Conservation (phyloP, 805 yeast species). For the Metschnikowia kunwiensis region DNA sequence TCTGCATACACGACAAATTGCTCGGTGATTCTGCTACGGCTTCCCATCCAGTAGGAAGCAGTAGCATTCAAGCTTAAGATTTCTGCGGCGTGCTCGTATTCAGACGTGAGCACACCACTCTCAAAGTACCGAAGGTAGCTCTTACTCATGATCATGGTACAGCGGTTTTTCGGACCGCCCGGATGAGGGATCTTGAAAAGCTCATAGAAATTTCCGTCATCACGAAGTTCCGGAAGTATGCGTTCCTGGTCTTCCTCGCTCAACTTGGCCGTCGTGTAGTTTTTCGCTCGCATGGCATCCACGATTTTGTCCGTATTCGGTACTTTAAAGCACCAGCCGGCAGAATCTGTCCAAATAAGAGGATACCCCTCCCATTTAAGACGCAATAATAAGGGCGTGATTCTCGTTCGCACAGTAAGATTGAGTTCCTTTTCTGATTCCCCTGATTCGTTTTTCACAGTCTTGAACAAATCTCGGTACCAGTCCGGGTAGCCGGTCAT, state of each 20-base stretch:
- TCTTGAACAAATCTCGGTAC: constrained; percentile 63
- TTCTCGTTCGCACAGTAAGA: constrained; percentile 68
- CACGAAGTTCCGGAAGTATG: constrained; percentile 24
- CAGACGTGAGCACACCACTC: constrained; percentile 66
- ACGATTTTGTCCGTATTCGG: constrained; percentile 33
- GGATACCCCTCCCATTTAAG: constrained; percentile 86
- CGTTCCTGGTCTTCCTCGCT: constrained; percentile 28
- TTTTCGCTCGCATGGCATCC: constrained; percentile 33
- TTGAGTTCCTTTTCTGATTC: constrained; percentile 41
- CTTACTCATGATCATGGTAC: constrained; percentile 77
- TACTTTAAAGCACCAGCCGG: constrained; percentile 89
- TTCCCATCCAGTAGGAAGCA: constrained; percentile 91
- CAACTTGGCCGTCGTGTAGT: constrained; percentile 34
- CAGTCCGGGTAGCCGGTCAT: constrained; percentile 92
- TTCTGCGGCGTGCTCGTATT: constrained; percentile 66
- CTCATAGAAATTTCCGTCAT: constrained; percentile 24
- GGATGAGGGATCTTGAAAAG: constrained; percentile 84
- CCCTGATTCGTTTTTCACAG: constrained; percentile 31
- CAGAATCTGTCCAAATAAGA: constrained; percentile 68
- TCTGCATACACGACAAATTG: constrained; percentile 76
- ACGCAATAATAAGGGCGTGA: constrained; percentile 71
- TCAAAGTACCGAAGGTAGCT: constrained; percentile 70
- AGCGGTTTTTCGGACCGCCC: constrained; percentile 70
- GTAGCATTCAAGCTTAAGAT: constrained; percentile 75
- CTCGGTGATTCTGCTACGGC: constrained; percentile 75